These are phyloP conservation scores for Zostera marina DNA, from an alignment of 116 monocot species.

Conservation along the genomic window DNA sequence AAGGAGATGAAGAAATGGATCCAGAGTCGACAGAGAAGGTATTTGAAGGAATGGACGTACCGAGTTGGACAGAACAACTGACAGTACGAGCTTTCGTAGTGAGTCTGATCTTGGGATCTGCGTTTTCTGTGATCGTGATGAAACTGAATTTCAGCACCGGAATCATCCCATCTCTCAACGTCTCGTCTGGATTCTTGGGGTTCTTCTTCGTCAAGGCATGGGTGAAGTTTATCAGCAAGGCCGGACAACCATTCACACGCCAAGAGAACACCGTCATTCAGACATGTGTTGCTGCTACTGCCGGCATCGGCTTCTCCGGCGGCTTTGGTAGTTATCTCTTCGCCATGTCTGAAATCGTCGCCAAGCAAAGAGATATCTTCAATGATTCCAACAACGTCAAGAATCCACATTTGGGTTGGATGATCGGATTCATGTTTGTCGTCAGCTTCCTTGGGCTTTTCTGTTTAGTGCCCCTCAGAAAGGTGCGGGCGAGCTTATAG, in stretches of 20 bases:
- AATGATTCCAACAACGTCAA: conserved; percentile 23
- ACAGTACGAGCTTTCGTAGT: conserved; percentile 36
- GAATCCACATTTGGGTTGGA: conserved; percentile 36
- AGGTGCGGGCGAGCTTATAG: conserved; percentile 23
- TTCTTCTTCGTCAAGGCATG: conserved; percentile 55
- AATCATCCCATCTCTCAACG: conserved; percentile 47
- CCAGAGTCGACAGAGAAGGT: no score
- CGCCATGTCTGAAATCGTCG: conserved; percentile 38
- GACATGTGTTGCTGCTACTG: conserved; percentile 62
- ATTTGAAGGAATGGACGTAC: conserved; percentile 23
- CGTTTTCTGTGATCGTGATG: conserved; percentile 48
- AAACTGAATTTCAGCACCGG: conserved; percentile 53
- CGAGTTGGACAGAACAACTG: conserved; percentile 33
- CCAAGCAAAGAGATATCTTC: conserved; percentile 9
- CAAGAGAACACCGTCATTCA: conserved; percentile 90
- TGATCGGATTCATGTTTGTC: conserved; percentile 40
- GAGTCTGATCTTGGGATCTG: conserved; percentile 19
- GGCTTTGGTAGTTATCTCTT: conserved; percentile 49
- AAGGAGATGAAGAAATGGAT: no score
- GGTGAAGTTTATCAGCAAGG: conserved; percentile 22
- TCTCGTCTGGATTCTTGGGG: conserved; percentile 45
- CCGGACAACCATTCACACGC: conserved; percentile 47
- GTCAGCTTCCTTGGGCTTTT: conserved; percentile 51
- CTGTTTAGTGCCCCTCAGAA: conserved; percentile 37
- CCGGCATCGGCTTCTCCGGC: conserved; percentile 60